Percentiles rank a stretch among this genome's conserved stretches.
These are phyloP conservation scores for Candida tropicalis DNA, from an alignment of 1,139 yeast species.

Conservation along the genomic window DNA sequence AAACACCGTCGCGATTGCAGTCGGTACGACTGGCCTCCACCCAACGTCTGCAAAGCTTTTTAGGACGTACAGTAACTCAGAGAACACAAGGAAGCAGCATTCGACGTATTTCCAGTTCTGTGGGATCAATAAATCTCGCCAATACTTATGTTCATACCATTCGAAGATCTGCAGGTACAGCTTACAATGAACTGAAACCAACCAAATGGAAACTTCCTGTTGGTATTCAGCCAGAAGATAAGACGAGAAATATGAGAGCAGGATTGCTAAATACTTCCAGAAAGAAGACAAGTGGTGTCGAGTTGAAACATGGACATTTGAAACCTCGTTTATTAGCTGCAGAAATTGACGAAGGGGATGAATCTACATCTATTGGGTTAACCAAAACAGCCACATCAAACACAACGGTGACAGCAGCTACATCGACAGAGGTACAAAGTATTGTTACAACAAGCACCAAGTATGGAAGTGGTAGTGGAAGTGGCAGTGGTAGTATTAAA, in stretches of 20 bases:
- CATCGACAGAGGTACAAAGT: constrained; percentile 32
- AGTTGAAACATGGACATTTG: constrained; percentile 73
- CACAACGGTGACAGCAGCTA: constrained; percentile 8
- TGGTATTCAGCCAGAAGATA: constrained; percentile 56
- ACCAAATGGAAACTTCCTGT: constrained; percentile 65
- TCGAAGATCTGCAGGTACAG: constrained; percentile 54
- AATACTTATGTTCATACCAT: constrained; percentile 49
- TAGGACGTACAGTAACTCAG: constrained; percentile 7
- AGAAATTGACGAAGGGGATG: constrained; percentile 72
- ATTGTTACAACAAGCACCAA: constrained; percentile 15
- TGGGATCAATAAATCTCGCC: constrained; percentile 41
- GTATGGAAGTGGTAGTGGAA: constrained; percentile 9
- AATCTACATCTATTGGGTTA: constrained; percentile 14
- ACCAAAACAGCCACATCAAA: constrained; percentile 13
- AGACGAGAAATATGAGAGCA: constrained; percentile 31
- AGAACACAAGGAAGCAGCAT: constrained; percentile 6
- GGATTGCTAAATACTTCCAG: constrained; percentile 21
- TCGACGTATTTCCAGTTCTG: constrained; percentile 35
- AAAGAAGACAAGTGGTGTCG: constrained; percentile 53
- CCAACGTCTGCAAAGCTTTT: constrained; percentile 3
- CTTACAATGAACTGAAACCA: constrained; percentile 59
- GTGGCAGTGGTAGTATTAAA: constrained; percentile 11
- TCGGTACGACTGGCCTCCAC: constrained; percentile 5
- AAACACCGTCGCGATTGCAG: constrained; percentile 3
- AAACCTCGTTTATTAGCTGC: constrained; percentile 76